Evolutionary conservation across 78 protist genomes (phyloP).

Genomic region (Dictyostelium capitatum): DNA sequence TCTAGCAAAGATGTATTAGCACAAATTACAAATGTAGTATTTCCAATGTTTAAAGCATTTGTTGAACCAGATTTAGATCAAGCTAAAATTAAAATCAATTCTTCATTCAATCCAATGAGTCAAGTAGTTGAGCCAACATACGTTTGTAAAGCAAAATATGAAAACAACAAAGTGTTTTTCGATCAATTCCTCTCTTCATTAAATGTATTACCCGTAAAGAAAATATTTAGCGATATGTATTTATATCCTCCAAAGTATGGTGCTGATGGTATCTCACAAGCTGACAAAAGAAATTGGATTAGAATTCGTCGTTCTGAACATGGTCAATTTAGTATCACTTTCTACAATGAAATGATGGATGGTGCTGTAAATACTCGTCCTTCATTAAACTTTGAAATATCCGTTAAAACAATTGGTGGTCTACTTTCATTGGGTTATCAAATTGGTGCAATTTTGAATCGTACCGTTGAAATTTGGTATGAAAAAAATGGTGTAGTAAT

Average conservation of each 20-base stretch:
- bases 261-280: conserved; percentile 60
- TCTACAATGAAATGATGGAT: conserved; percentile 78
- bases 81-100: conserved; percentile 77
- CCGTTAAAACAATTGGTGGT: conserved; percentile 84
- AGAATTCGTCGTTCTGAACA: conserved; percentile 65
- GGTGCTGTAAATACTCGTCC: conserved; percentile 68
- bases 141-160: conserved; percentile 78
- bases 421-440: conserved; percentile 79
- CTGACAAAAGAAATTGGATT: conserved; percentile 83
- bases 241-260: conserved; percentile 80
- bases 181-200: conserved; percentile 68
- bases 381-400: conserved; percentile 71
- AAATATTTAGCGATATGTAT: conserved; percentile 84
- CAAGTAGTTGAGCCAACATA: conserved; percentile 77
- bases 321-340: conserved; percentile 70
- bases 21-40: conserved; percentile 87
- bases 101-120: conserved; percentile 80
- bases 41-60: conserved; percentile 88
- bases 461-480: conserved; percentile 75
- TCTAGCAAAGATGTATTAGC: conserved; percentile 74
- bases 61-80: conserved; percentile 82
- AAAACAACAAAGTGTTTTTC: conserved; percentile 41
- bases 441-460: conserved; percentile 77
- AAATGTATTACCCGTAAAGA: conserved; percentile 64
- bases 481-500: conserved; percentile 62